Evolutionary conservation across 352 stramenopile species (phyloP), one percentile per base, ranked within the genome.

Genomic region (Phytophthora meadii): DNA sequence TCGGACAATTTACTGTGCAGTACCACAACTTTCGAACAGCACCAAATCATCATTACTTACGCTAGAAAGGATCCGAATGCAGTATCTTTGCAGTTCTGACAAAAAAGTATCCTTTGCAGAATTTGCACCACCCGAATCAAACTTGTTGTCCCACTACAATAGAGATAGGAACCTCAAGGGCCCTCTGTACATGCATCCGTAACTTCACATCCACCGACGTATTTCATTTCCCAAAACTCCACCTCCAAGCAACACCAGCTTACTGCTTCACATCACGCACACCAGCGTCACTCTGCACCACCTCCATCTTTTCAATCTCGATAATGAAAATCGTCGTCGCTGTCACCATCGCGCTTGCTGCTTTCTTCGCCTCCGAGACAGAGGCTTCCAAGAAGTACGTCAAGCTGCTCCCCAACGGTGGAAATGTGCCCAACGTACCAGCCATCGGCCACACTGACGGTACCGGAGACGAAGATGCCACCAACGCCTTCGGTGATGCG

Each of bases 361-460:
- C 50, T 12, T 42, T 30, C 32, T 52, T 54, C 12, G 19, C 61
- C 19, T 65, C 40, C 9, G 61, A 70, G 30, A 22, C 41, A 22
- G 39, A 46, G 15, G 62, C 47, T 12, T 51, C 36, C 22, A 47
- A 58, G 22, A 37, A 64, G 19, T 79, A 68, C 42, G 67, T 79
- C 7, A 25, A 44, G 14, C 28, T 37, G 2, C 37, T 86, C 2
- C 77, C 77, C 2, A 84, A 86, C 30, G 77, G 74, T 47, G 62
- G 30, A 2, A 86, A 82, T 34, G 74, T 86, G 3, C 51, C 50
- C 10, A 54, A 67, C 25, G 30, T 70, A 15, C 12, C 27, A 0
- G 77, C 72, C 6, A 36, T 86, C 19, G 77, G 77, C 1, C 75
- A 84, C 50, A 37, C 58, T 4, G 53, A 77, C 25, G 71, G 60